Evolutionary conservation across 2,329 filamentous ascomycete genomes (phyloP), one percentile per base, ranked within the genome.

Genomic region (Fusarium nelsonii): DNA sequence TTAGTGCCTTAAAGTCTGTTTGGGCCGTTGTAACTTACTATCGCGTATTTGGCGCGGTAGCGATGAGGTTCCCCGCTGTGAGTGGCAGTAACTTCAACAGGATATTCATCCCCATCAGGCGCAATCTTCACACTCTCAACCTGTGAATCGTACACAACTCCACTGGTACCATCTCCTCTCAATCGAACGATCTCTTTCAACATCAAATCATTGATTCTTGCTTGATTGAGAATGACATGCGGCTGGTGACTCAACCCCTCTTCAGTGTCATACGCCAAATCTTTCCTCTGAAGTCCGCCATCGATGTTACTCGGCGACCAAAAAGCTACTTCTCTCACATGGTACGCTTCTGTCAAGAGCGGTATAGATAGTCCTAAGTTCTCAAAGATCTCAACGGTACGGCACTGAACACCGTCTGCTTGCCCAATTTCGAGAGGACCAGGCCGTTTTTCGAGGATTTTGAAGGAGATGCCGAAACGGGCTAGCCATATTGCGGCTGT

Each of bases 371-470:
- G 87, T 1, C 88, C 91, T 63, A 93, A 89, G 26, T 87, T 88
- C 70, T 93, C 90, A 59, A 93, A 87, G 8, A 93, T 91, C 75
- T 93, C 89, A 6, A 92, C 81, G 0, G 88, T 91, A 3, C 90
- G 87, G 66, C 85, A 87, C 77, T 92, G 88, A 10, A 80, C 76
- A 10, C 83, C 81, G 60, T 85, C 81, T 36, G 83, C 82, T 66
- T 85, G 81, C 4, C 82, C 81, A 6, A 65, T 60, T 4, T 59
- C 53, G 1, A 65, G 46, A 11, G 60, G 60, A 1, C 53, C 60
- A 2, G 46, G 2, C 8, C 53, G 61, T 1, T 18, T 45, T 26
- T 65, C 62, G 1, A 65, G 53, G 3, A 65, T 65, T 7, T 32
- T 65, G 41, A 65, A 65, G 16, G 50, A 37, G 2, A 65, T 65